Conservation (phyloP, 2,329 filamentous ascomycete genomes). For the Fusarium musae region DNA sequence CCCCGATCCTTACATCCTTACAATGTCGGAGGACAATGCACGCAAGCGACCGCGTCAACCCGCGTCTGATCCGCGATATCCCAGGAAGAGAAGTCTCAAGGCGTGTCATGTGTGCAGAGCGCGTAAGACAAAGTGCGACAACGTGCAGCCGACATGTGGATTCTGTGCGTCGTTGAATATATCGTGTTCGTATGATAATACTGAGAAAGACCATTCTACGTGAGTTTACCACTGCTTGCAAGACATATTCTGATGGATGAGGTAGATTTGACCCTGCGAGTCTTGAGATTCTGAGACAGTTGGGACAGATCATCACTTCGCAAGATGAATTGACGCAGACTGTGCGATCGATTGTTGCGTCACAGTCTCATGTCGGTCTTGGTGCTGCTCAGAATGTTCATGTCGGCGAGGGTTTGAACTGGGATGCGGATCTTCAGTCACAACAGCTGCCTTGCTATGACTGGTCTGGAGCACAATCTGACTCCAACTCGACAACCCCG, state of each 20-base stretch:
- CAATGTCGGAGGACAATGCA: constrained; percentile 3
- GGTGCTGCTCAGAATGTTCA: background rate
- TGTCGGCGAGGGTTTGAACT: background rate
- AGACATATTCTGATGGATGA: background rate
- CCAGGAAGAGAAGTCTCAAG: constrained; percentile 48
- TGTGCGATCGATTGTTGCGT: constrained; percentile 25
- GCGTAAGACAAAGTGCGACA: constrained; percentile 53
- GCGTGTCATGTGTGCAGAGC: constrained; percentile 52
- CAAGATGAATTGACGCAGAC: constrained; percentile 35
- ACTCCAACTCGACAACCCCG: constrained; percentile 37
- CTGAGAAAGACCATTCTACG: constrained; percentile 44
- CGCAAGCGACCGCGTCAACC: constrained; percentile 30
- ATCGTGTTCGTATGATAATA: constrained; percentile 48
- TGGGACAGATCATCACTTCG: constrained; percentile 35
- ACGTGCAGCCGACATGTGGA: constrained; percentile 50
- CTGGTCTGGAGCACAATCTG: constrained; percentile 17
- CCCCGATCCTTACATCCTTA: constrained; percentile 21
- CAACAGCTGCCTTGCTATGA: constrained; percentile 5
- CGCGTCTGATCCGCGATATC: constrained; percentile 37
- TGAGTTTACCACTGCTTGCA: constrained; percentile 1
- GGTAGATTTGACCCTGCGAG: constrained; percentile 52
- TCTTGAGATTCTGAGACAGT: constrained; percentile 47
- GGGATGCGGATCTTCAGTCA: background rate
- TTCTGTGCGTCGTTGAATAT: constrained; percentile 50
- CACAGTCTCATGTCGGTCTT: background rate